phyloP scores from a whole-genome alignment of 129 eudicot genomes.

The Chrysanthemum seticuspe region DNA sequence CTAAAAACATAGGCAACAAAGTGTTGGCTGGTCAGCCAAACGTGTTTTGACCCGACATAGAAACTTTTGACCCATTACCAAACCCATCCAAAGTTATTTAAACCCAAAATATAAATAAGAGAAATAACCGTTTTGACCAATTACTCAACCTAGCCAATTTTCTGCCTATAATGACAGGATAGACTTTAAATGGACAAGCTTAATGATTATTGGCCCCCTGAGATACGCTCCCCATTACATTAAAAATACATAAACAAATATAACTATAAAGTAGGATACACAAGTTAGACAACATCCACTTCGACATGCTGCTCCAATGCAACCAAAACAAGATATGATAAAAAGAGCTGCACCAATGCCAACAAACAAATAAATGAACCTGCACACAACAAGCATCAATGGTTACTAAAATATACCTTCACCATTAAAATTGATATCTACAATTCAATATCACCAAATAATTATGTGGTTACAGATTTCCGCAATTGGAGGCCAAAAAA shows the following conservation, averaged over 20 bases:
- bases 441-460: neutral
- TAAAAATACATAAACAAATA: neutral
- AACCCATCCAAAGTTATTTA: neutral
- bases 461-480: too few relatives aligned
- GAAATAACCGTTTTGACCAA: neutral
- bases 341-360: constrained; percentile 72
- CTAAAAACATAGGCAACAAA: neutral
- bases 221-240: neutral
- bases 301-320: constrained; percentile 77
- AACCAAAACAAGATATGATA: constrained; percentile 80
- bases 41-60: constrained; percentile 2
- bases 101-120: neutral
- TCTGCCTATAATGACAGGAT: neutral
- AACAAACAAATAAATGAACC: constrained; percentile 78
- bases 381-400: constrained; percentile 34
- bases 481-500: too few relatives aligned
- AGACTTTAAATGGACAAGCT: neutral
- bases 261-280: constrained; percentile 56
- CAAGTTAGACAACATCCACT: constrained; percentile 89
- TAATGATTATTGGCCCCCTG: neutral
- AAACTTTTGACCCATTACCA: neutral
- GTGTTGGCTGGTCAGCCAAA: neutral
- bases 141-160: neutral
- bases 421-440: neutral
- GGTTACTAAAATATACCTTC: constrained; percentile 1